Percentiles rank a stretch among this genome's conserved stretches.
Evolutionary conservation across 83 land plant species (phyloP).

Genomic region (Thuja plicata): DNA sequence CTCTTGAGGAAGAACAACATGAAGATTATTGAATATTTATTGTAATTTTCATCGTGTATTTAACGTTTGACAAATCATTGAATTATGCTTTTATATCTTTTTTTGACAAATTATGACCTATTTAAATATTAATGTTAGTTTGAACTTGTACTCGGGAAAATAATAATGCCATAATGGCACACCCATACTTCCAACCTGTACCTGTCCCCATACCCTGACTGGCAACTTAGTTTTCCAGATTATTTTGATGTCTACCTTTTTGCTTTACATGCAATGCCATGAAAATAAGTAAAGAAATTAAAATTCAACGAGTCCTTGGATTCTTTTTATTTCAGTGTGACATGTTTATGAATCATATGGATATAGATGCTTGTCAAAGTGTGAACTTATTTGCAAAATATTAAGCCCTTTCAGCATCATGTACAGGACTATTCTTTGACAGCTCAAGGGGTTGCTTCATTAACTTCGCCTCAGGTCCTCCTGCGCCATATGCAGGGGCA

Average conservation of each 20-base stretch:
- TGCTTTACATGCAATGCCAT: not conserved
- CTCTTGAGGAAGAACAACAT: too few relatives aligned
- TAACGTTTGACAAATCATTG: too few relatives aligned
- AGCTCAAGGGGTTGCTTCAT: constrained; percentile 58
- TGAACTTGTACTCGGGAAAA: too few relatives aligned
- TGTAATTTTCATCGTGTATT: too few relatives aligned
- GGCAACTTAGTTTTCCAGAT: not conserved
- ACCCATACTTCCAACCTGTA: too few relatives aligned
- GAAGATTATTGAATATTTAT: too few relatives aligned
- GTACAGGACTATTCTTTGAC: constrained; percentile 72
- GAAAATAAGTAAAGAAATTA: not conserved
- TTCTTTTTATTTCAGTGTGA: not conserved
- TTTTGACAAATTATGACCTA: too few relatives aligned
- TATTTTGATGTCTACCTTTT: not conserved
- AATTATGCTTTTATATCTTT: too few relatives aligned
- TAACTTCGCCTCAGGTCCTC: constrained; percentile 77
- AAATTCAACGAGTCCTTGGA: not conserved
- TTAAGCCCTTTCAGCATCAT: constrained; percentile 12
- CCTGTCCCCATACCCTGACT: too few relatives aligned
- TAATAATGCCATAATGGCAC: too few relatives aligned
- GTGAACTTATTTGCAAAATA: not conserved
- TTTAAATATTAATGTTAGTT: too few relatives aligned
- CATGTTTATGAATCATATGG: not conserved
- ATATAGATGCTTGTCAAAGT: not conserved
- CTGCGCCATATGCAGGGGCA: constrained; percentile 85